Evolutionary conservation across 305 asterid species (phyloP), one percentile per base, ranked within the genome.

Genomic region (Fraxinus dipetala): DNA sequence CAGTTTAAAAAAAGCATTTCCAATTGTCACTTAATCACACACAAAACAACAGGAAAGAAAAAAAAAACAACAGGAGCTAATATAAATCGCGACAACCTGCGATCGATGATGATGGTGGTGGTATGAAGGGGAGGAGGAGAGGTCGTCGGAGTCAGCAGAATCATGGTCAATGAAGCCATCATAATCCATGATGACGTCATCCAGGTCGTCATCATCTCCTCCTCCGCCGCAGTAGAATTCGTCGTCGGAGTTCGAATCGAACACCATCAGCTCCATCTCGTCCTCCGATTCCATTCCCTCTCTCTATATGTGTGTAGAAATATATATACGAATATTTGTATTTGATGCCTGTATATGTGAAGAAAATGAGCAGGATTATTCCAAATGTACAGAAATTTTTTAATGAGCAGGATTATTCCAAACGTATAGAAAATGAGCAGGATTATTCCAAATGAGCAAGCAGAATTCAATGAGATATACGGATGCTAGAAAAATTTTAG

Each of bases 91-190:
- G 70, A 81, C 30, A 80, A 94, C 98, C 98, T 89, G 94, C 26
- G 92, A 90, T 80, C 96, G 97, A 77, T 79, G 86, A 80, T 85
- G 86, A 78, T 83, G 77, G 78, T 75, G 74, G 34, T 48, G 72
- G 76, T 65, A 81, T 28, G 22, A 69, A 76, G 83, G 83, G 40
- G 90, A 78, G 51, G 91, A 80, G 78, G 88, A 78, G 30, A 80
- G 77, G 65, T 90, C 94, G 85, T 91, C 97, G 38, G 92, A 90
- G 84, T 94, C 96, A 83, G 91, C 97, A 0, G 96, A 90, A 76
- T 90, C 98, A 31, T 90, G 88, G 85, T 91, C 98, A 78, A 89
- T 87, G 84, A 92, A 94, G 16, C 91, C 92, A 61, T 89, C 95
- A 69, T 90, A 90, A 82, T 93, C 93, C 87, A 91, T 87, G 38